Evolutionary conservation across 805 yeast species (phyloP), one percentile per base, ranked within the genome.

Genomic region (Zygotorulaspora sp.): DNA sequence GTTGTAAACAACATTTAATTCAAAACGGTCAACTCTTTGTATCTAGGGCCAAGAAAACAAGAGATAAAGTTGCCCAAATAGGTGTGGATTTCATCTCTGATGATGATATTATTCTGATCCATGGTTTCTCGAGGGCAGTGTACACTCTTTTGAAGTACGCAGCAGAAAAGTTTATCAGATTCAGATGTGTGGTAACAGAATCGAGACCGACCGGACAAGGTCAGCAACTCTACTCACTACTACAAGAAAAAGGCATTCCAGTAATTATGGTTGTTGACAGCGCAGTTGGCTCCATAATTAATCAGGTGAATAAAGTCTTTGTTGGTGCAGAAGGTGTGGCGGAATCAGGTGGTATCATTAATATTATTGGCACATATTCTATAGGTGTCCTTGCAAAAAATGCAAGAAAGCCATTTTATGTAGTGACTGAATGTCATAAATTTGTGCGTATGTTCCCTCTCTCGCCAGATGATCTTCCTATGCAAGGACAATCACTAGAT

Each of bases 311-410:
- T 65, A 90, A 92, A 62, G 84, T 92, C 4, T 75, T 92, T 48
- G 92, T 92, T 48, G 99, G 99, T 38, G 98, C 98, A 1, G 98
- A 92, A 64, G 99, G 99, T 50, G 99, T 92, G 3, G 95, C 96
- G 3, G 99, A 92, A 67, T 83, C 94, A 59, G 99, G 99, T 40
- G 99, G 99, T 22, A 87, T 94, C 32, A 90, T 92, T 50, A 92
- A 92, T 63, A 89, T 84, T 50, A 80, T 92, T 45, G 99, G 99
- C 5, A 81, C 95, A 1, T 92, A 86, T 62, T 96, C 92, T 55
- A 82, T 90, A 33, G 97, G 97, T 26, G 90, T 92, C 31, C 66
- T 92, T 41, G 96, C 97, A 2, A 82, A 84, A 51, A 79, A 83
- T 42, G 84, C 95, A 44, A 83, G 87, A 58, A 90, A 87, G 59